Base-by-base conservation (phyloP, 768 basidiomycete genomes). In the Agaricus blazei region DNA sequence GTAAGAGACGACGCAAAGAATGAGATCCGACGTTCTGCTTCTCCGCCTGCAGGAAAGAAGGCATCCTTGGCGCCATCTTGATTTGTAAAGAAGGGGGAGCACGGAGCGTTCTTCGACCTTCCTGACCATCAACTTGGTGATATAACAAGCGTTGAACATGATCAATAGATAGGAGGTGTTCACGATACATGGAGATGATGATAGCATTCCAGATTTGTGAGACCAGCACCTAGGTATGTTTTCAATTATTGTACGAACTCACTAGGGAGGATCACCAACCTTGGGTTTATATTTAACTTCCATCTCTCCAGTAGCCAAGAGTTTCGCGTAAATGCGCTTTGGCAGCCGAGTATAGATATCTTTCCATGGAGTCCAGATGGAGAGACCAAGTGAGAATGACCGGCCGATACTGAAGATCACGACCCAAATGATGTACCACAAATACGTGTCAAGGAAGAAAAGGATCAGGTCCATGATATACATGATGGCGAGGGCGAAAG, bases 241-340 rank as follows among this genome's bases (percentile, higher is more conserved):
- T 9, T 5, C 12, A 11, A 9, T 19, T 26, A 36, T 38, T 6
- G 19, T 38, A 41, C 15, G 19, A 28, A 9, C 3, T 42, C 24
- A 12, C 19, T 19, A 49, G 28, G 37, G 27, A 26, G 0, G 11
- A 29, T 9, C 9, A 41, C 46, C 34, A 28, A 43, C 54, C 80
- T 99, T 99, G 56, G 97, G 97, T 72, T 98, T 98, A 77, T 98
- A 99, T 72, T 98, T 98, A 71, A 97, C 85, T 68, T 99, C 97
- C 97, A 98, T 98, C 66, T 98, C 96, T 1, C 80, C 84, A 0
- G 96, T 98, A 19, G 97, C 93, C 53, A 99, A 75, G 29, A 99
- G 72, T 75, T 99, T 99, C 60, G 96, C 94, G 69, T 97, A 99
- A 59, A 99, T 98, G 44, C 97, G 82, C 78, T 98, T 99, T 7